Evolutionary conservation across 1,284 basidiomycete genomes (phyloP), one percentile per base, ranked within the genome.

Genomic region (Sphagnurus paluster): DNA sequence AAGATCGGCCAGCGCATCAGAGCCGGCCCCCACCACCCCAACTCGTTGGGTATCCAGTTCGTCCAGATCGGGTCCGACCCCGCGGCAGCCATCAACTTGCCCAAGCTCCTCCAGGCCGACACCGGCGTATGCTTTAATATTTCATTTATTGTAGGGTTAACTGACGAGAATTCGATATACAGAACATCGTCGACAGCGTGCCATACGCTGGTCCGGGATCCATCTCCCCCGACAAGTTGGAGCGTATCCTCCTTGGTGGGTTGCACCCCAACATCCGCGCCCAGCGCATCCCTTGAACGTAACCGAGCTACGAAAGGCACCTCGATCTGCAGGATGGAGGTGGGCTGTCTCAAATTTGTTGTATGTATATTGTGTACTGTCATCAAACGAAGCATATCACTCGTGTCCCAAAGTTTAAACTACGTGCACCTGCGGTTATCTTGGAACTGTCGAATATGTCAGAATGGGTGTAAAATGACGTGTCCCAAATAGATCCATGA

Each of bases 11-110:
- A 46, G 2, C 39, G 51, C 9, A 49, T 50, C 21, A 50, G 32
- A 23, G 28, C 9, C 10, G 34, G 21, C 3, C 39, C 32, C 1
- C 55, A 53, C 30, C 51, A 56, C 36, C 44, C 48, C 19, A 52
- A 52, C 14, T 46, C 55, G 39, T 48, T 68, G 14, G 64, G 64
- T 14, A 57, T 66, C 11, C 65, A 68, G 34, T 66, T 68, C 48
- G 59, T 67, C 0, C 66, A 68, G 40, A 64, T 68, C 37, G 66
- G 64, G 0, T 52, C 60, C 28, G 62, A 64, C 42, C 7, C 30
- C 1, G 24, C 32, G 1, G 65, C 65, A 5, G 54, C 55, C 4
- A 34, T 24, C 5, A 54, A 56, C 1, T 54, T 68, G 13, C 39
- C 57, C 39, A 46, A 59, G 13, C 52, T 67, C 17, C 39, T 50